phyloP scores from a whole-genome alignment of 2,329 filamentous ascomycete species.

The Claviceps quebecensis region DNA sequence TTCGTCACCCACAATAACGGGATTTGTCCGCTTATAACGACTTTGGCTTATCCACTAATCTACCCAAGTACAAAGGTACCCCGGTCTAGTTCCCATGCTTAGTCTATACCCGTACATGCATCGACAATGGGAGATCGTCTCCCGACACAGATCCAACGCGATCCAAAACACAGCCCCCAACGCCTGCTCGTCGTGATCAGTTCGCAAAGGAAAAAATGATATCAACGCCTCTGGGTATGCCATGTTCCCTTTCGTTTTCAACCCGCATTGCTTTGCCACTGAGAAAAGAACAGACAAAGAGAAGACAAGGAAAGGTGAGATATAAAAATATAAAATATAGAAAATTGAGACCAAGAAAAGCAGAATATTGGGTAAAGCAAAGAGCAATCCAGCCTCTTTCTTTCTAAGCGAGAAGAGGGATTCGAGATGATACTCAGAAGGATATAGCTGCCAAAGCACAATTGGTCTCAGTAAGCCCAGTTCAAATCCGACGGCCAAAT shows the following conservation, averaged over 20 bases:
- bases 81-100: neutral
- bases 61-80: neutral
- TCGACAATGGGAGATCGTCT: neutral
- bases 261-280: neutral
- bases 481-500: neutral
- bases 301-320: neutral
- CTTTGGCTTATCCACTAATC: neutral
- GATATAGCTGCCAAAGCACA: neutral
- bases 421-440: neutral
- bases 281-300: neutral
- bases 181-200: neutral
- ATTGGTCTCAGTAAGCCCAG: neutral
- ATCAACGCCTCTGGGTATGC: slow-evolving; percentile 4
- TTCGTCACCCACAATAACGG: neutral
- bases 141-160: neutral
- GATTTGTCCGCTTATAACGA: neutral
- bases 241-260: neutral
- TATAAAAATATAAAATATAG: neutral
- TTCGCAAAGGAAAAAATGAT: neutral
- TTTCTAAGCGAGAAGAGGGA: too few relatives aligned
- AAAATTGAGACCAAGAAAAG: too few relatives aligned
- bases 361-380: too few relatives aligned
- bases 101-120: neutral
- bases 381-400: too few relatives aligned
- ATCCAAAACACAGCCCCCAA: slow-evolving; percentile 3